These are phyloP conservation scores for Puccinia hordei DNA, from an alignment of 1,284 basidiomycete genomes.

Conservation along the genomic window DNA sequence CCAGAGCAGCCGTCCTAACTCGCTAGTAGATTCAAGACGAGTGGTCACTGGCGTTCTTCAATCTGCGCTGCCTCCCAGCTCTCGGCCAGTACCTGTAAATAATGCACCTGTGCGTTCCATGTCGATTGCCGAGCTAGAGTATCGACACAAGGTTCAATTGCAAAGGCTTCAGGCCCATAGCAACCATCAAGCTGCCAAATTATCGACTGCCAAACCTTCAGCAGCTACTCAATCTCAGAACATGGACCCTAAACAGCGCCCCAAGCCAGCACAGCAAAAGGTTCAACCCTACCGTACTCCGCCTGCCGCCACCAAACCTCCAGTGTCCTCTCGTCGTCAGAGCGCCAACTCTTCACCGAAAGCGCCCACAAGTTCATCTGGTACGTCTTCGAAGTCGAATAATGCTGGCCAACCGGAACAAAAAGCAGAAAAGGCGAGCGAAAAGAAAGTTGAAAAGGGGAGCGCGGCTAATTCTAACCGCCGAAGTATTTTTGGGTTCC, in stretches of 20 bases:
- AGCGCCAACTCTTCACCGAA: neutral
- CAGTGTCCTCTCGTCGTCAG: neutral
- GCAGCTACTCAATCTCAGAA: neutral
- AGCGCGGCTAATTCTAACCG: neutral
- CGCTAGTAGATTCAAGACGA: slow-evolving; percentile 1
- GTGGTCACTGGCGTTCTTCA: slow-evolving; percentile 37
- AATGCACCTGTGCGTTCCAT: slow-evolving; percentile 19
- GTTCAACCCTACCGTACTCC: neutral
- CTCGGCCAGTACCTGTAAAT: slow-evolving; percentile 23
- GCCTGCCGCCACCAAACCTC: neutral
- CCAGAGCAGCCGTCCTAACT: slow-evolving; percentile 6
- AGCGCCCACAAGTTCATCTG: neutral
- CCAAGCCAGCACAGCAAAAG: slow-evolving; percentile 5
- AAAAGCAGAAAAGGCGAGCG: neutral
- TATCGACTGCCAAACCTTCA: neutral
- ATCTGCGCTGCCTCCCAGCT: slow-evolving; percentile 38
- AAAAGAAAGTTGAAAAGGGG: neutral
- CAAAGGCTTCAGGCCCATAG: slow-evolving; percentile 31
- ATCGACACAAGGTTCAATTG: slow-evolving; percentile 27
- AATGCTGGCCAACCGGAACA: neutral
- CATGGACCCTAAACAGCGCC: neutral
- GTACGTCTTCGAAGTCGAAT: neutral
- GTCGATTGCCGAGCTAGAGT: slow-evolving; percentile 33
- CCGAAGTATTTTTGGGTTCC: slow-evolving; percentile 18
- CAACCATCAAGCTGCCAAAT: neutral